Base-by-base conservation (phyloP, 148 eudicot species). In the Pouteria glomerata region DNA sequence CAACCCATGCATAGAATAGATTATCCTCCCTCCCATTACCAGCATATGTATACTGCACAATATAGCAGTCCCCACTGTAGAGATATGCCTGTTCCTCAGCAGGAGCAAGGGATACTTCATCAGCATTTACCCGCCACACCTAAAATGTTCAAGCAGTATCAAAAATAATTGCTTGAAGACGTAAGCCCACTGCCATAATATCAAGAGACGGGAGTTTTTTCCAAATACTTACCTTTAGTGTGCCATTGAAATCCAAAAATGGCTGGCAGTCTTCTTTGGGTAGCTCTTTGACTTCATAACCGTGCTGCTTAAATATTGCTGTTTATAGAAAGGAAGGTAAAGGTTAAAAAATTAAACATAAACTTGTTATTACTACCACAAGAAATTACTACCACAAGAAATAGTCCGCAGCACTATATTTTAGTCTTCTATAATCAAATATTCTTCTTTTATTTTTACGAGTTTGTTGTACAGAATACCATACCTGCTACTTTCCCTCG, bases 401-500 rank as follows among this genome's bases (percentile, higher is more conserved):
- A n/a, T n/a, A n/a, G n/a, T 18, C 41, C 63, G 30, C 10, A 66
- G 18, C 23, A 3, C 61, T 45, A 41, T 58, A 47, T 27, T 35
- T 27, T 57, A 59, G 19, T 44, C 41, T 44, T 8, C 57, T 53
- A 45, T n/a, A 27, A 14, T 47, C 59, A 30, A 63, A 60, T n/a
- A 52, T 75, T 71, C 35, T 12, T 21, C 41, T 57, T 37, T 66
- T 23, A 26, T 56, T 34, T 52, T 6, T 61, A 15, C 8, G 30
- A 31, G 58, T 39, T 55, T 56, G 31, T 59, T 45, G 67, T 35
- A 68, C 6, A 35, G 66, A 11, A 16, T 27, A 35, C 53, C 8
- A 63, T 53, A 84, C 95, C 91, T 73, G 96, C 92, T 42, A 90
- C 96, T 77, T 84, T 90, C 77, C 78, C 90, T 74, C 89, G 82